Evolutionary conservation across 495 filamentous ascomycete genomes (phyloP).

Genomic region (Saxophila tyrrhenica): DNA sequence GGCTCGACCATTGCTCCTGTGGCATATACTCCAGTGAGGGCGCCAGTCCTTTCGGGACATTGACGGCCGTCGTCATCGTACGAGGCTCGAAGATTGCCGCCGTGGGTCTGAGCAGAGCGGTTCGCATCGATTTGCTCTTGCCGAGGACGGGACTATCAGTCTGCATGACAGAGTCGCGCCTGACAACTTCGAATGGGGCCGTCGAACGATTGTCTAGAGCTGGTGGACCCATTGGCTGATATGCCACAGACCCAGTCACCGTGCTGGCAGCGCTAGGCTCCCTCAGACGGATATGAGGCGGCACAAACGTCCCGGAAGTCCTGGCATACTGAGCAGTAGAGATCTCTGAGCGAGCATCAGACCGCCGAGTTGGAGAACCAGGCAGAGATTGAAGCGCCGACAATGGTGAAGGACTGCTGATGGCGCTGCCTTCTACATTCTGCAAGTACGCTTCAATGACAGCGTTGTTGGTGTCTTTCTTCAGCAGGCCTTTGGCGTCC

Average conservation of each 20-base stretch:
- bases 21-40: background rate
- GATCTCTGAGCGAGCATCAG: background rate
- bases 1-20: background rate
- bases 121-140: background rate
- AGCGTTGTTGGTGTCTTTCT: background rate
- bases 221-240: too few relatives aligned
- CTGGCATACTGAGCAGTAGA: background rate
- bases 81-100: background rate
- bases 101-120: background rate
- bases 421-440: background rate
- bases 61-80: background rate
- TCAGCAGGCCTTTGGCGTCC: conserved; percentile 2
- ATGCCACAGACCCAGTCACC: background rate
- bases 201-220: too few relatives aligned
- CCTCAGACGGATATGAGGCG: background rate
- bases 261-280: background rate
- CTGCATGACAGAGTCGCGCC: background rate
- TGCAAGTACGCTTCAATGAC: background rate
- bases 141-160: background rate
- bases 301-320: background rate
- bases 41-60: background rate
- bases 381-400: background rate
- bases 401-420: too few relatives aligned
- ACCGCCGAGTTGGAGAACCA: background rate
- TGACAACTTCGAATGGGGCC: background rate